Conservation (phyloP, 73 alveolate genomes). For the Paramecium primaurelia region DNA sequence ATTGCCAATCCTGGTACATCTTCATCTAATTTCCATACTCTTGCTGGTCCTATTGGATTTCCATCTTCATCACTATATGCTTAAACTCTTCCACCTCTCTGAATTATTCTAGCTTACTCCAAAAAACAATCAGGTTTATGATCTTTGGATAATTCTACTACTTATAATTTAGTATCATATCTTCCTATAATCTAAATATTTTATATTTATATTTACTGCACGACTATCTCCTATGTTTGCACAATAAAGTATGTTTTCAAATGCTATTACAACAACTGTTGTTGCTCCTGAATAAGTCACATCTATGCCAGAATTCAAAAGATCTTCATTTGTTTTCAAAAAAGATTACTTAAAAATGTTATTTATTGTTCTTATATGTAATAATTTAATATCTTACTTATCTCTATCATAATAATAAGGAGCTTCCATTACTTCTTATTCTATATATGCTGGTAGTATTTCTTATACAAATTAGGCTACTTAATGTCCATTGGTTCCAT, state of each 20-base stretch:
- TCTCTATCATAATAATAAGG: slow-evolving; percentile 46
- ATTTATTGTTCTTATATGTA: neutral
- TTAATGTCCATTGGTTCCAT: slow-evolving; percentile 56
- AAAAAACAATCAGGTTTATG: slow-evolving; percentile 73
- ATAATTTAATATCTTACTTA: neutral
- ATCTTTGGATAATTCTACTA: slow-evolving; percentile 54
- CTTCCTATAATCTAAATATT: slow-evolving; percentile 43
- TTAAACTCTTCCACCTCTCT: slow-evolving; percentile 77
- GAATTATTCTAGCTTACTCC: slow-evolving; percentile 67
- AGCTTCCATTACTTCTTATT: slow-evolving; percentile 40
- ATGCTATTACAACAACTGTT: slow-evolving; percentile 51
- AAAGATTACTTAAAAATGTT: neutral
- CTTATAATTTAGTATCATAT: slow-evolving; percentile 52
- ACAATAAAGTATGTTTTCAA: slow-evolving; percentile 56
- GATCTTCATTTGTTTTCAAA: slow-evolving; percentile 51
- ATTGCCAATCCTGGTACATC: slow-evolving; percentile 86
- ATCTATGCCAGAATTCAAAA: slow-evolving; percentile 55
- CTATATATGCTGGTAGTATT: slow-evolving; percentile 33
- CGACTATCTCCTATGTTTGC: slow-evolving; percentile 71
- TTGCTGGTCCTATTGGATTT: slow-evolving; percentile 82
- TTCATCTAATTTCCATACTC: slow-evolving; percentile 80
- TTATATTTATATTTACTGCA: neutral
- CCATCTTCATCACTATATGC: slow-evolving; percentile 83
- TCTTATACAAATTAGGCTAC: slow-evolving; percentile 46
- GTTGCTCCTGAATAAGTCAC: slow-evolving; percentile 69